phyloP scores from a whole-genome alignment of 2,329 filamentous ascomycete species.

The Juglanconis sp. region DNA sequence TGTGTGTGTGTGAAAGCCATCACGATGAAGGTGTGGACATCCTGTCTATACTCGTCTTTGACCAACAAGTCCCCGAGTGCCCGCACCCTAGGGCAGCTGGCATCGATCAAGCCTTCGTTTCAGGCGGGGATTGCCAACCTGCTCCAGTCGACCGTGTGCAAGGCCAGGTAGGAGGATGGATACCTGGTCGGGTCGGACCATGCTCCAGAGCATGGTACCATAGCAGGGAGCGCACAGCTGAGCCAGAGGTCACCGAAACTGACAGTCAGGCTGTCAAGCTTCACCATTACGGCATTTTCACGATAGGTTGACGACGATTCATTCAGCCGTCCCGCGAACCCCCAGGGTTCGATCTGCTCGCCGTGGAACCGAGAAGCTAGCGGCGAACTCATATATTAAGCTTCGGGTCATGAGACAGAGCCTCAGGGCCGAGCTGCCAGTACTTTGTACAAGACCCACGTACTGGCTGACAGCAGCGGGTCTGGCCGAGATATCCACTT shows the following conservation, averaged over 20 bases:
- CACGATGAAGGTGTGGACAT: too few species aligned
- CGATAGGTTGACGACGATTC: background rate
- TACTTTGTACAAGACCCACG: background rate
- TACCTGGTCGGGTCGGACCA: background rate
- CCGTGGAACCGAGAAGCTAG: constrained; percentile 4
- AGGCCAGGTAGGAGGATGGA: background rate
- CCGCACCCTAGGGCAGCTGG: too few species aligned
- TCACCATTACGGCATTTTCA: background rate
- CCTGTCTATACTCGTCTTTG: too few species aligned
- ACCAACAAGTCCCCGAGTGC: too few species aligned
- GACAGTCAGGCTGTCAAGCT: background rate
- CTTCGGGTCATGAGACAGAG: constrained; percentile 13
- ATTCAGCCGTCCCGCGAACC: background rate
- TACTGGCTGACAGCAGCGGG: background rate
- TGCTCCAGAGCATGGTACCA: background rate
- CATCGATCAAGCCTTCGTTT: too few species aligned
- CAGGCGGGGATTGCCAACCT: too few species aligned
- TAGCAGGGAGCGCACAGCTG: background rate
- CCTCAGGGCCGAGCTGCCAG: constrained; percentile 15
- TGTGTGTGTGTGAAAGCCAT: too few species aligned
- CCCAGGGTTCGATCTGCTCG: background rate
- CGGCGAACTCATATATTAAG: constrained; percentile 1
- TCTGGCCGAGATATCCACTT: background rate
- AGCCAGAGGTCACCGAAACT: background rate
- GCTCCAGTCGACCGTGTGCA: background rate